Evolutionary conservation across 169 alveolate genomes (phyloP).

Genomic region (Eimeria maxima): DNA sequence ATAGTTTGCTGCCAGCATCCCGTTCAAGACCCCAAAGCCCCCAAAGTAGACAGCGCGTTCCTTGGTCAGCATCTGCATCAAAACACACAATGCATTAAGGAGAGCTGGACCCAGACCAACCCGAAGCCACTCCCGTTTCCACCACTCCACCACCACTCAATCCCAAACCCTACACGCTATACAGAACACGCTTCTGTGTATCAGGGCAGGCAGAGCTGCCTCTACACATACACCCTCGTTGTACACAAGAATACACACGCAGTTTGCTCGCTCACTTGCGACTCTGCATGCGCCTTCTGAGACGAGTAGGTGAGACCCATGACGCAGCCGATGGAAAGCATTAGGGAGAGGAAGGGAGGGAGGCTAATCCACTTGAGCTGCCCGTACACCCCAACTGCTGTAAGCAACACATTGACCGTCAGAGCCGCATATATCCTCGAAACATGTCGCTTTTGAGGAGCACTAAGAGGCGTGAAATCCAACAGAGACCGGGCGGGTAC

Average conservation of each 20-base stretch:
- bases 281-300: conserved; percentile 55
- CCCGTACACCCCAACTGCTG: conserved; percentile 77
- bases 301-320: conserved; percentile 40
- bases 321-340: conserved; percentile 16
- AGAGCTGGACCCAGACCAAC: neutral
- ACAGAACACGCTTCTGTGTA: neutral
- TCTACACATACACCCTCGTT: neutral
- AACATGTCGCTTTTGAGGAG: conserved; percentile 44
- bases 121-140: neutral
- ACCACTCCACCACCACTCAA: neutral
- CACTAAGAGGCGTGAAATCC: conserved; percentile 52
- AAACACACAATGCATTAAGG: neutral
- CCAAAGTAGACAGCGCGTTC: conserved; percentile 64
- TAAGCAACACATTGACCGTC: conserved; percentile 44
- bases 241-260: neutral
- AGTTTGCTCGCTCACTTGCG: neutral
- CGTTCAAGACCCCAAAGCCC: conserved; percentile 64
- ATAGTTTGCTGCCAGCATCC: conserved; percentile 58
- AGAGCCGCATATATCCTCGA: conserved; percentile 63
- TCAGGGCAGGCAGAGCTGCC: neutral
- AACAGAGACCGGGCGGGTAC: conserved; percentile 30
- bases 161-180: conserved; percentile 27
- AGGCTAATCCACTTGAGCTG: conserved; percentile 24
- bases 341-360: conserved; percentile 36
- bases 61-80: conserved; percentile 59